Evolutionary conservation across 352 stramenopile species (phyloP).

Genomic region (Phytophthora idaei): DNA sequence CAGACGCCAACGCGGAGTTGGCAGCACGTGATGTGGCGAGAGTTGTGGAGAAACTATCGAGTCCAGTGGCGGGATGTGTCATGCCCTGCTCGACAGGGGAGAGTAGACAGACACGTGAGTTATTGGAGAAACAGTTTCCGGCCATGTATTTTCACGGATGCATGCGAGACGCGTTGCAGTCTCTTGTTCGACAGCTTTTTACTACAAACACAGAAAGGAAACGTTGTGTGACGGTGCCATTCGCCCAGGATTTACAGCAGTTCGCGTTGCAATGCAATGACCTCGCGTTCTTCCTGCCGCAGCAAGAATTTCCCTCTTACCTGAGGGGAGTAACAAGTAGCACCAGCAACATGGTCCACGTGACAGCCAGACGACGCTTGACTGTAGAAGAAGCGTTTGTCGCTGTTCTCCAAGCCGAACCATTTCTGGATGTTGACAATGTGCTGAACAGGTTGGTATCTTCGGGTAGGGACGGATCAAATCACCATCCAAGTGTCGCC

Average conservation of each 20-base stretch:
- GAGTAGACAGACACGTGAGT: conserved; percentile 21
- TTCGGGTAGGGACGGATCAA: background rate
- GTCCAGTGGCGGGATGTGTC: conserved; percentile 37
- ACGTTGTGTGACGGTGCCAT: conserved; percentile 5
- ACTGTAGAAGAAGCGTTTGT: conserved; percentile 29
- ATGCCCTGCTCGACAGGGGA: conserved; percentile 28
- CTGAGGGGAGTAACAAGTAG: background rate
- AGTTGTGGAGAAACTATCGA: conserved; percentile 25
- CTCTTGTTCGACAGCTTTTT: conserved; percentile 37
- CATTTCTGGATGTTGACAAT: conserved; percentile 33
- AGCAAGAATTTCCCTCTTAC: background rate
- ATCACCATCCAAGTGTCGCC: background rate
- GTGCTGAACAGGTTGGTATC: conserved; percentile 19
- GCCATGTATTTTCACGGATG: conserved; percentile 50
- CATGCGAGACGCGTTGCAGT: conserved; percentile 32
- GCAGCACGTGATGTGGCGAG: conserved; percentile 27
- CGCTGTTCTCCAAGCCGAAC: conserved; percentile 39
- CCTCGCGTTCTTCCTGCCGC: conserved; percentile 32
- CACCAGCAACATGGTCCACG: conserved; percentile 19
- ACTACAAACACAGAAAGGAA: conserved; percentile 9
- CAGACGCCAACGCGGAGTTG: conserved; percentile 17
- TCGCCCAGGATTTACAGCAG: conserved; percentile 39
- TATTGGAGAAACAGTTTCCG: conserved; percentile 38
- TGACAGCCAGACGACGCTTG: conserved; percentile 30
- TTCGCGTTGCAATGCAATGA: conserved; percentile 46